phyloP scores from a whole-genome alignment of 1,284 basidiomycete genomes.

The Heliocybe sulcata region DNA sequence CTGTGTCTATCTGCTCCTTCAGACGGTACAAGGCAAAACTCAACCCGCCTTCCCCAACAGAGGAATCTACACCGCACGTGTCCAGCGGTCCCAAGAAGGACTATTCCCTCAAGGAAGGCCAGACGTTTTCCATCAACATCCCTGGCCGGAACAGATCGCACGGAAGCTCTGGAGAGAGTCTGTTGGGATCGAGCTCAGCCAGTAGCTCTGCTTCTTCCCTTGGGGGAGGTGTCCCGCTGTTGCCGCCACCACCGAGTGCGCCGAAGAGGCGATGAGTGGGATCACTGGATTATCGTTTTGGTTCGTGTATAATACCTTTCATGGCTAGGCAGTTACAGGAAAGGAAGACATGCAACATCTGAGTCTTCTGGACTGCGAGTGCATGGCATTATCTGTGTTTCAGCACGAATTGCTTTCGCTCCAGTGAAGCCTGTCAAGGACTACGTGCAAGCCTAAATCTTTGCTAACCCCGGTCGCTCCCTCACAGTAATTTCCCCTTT shows the following conservation, averaged over 20 bases:
- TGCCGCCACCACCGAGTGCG: constrained; percentile 68
- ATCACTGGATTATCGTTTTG: not conserved
- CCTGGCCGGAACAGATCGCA: constrained; percentile 55
- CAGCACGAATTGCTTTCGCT: no score
- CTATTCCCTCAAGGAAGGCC: constrained; percentile 92
- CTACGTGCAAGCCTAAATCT: no score
- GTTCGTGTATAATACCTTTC: not conserved
- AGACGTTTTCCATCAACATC: constrained; percentile 90
- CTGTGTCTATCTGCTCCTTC: constrained; percentile 6
- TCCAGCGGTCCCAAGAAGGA: constrained; percentile 86
- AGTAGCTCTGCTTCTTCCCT: not conserved
- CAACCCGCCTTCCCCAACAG: constrained; percentile 42
- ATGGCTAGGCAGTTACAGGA: not conserved
- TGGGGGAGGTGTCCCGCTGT: constrained; percentile 39
- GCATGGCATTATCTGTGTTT: no score
- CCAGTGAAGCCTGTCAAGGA: no score
- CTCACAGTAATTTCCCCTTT: no score
- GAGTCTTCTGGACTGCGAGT: no score
- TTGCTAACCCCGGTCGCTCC: no score
- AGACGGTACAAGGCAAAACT: constrained; percentile 58
- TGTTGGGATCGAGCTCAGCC: constrained; percentile 23
- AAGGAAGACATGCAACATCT: not conserved
- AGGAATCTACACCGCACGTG: constrained; percentile 40
- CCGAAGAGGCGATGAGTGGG: constrained; percentile 25
- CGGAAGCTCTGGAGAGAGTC: constrained; percentile 17